Percentiles rank a stretch among this genome's conserved stretches.
These are phyloP conservation scores for Ligustrum vulgare DNA, from an alignment of 257 asterid species.

Conservation along the genomic window DNA sequence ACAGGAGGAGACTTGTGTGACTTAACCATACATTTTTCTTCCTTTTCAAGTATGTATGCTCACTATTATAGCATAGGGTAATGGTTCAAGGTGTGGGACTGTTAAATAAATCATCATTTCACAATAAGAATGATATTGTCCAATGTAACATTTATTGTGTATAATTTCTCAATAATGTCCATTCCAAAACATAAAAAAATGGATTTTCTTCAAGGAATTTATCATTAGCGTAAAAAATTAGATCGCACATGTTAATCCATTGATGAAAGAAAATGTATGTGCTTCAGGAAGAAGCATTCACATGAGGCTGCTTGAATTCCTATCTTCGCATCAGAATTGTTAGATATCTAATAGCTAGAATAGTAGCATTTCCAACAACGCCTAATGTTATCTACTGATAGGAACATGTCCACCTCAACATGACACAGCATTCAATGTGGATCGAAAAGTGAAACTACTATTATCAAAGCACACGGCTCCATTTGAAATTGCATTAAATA, in stretches of 20 bases:
- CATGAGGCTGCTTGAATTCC: neutral
- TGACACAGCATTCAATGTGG: neutral
- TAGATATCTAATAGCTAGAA: neutral
- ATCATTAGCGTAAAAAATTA: neutral
- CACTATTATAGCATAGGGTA: neutral
- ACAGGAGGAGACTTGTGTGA: neutral
- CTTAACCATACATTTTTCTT: conserved; percentile 4
- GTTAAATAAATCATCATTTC: neutral
- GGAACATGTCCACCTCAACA: neutral
- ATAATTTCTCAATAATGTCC: neutral
- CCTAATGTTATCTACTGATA: neutral
- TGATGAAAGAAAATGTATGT: neutral
- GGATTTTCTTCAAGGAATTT: neutral
- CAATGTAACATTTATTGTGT: neutral
- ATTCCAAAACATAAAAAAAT: neutral
- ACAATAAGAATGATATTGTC: neutral
- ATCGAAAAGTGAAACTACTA: neutral
- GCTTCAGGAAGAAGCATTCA: neutral
- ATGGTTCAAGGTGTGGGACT: neutral
- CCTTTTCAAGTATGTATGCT: neutral
- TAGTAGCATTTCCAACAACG: neutral
- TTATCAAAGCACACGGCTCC: neutral
- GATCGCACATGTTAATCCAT: neutral
- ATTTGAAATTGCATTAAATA: too few species aligned
- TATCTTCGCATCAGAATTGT: neutral